Evolutionary conservation across 2,329 filamentous ascomycete genomes (phyloP).

Genomic region (Penicillium sp.): DNA sequence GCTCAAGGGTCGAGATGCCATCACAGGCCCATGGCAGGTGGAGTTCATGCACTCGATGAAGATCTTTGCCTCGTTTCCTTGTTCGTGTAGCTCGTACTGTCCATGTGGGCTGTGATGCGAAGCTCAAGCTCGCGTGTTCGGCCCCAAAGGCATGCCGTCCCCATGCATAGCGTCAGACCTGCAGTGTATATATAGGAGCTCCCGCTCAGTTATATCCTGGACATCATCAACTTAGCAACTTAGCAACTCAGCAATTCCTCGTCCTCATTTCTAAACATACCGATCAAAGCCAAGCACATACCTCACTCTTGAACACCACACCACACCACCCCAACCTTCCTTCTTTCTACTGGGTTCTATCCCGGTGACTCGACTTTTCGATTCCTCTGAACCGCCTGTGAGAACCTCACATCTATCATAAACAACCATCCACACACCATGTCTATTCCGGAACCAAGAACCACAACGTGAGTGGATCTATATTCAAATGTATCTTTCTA

Average conservation of each 20-base stretch:
- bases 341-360: not conserved
- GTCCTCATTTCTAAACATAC: not conserved
- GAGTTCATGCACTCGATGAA: constrained; percentile 15
- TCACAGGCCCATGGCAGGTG: constrained; percentile 21
- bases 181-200: constrained; percentile 21
- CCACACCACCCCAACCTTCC: not conserved
- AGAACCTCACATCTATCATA: not conserved
- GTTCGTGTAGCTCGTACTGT: constrained; percentile 14
- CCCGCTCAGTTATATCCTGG: constrained; percentile 3
- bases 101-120: constrained; percentile 24
- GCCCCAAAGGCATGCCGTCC: constrained; percentile 16
- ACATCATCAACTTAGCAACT: constrained; percentile 3
- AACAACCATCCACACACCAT: constrained; percentile 9
- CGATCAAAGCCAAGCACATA: not conserved
- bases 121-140: constrained; percentile 23
- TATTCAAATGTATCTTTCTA: not conserved
- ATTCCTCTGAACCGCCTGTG: not conserved
- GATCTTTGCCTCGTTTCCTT: constrained; percentile 21
- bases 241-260: not conserved
- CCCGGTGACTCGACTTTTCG: not conserved
- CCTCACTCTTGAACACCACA: not conserved
- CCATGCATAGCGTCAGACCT: constrained; percentile 15
- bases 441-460: constrained; percentile 19
- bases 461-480: constrained; percentile 9
- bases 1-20: constrained; percentile 20